Evolutionary conservation across 768 basidiomycete genomes (phyloP).

Genomic region (Daedaleopsis sinensis): DNA sequence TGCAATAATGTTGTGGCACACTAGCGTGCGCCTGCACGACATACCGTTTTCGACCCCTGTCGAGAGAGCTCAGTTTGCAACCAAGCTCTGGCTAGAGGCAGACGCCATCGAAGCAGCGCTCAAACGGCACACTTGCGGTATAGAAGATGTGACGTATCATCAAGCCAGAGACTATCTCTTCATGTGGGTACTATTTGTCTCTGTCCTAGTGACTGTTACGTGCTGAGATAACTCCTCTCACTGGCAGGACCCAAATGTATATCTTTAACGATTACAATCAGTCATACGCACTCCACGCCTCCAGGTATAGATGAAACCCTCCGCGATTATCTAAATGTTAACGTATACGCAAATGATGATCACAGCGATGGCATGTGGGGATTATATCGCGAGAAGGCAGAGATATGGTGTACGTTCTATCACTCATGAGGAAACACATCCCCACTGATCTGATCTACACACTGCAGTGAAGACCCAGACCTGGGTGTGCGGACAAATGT

Average conservation of each 20-base stretch:
- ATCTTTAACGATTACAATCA: slow-evolving; percentile 66
- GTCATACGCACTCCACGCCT: slow-evolving; percentile 60
- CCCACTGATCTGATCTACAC: slow-evolving; percentile 43
- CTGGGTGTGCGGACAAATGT: background rate
- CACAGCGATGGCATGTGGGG: slow-evolving; percentile 19
- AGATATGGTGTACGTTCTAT: slow-evolving; percentile 24
- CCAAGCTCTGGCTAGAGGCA: slow-evolving; percentile 71
- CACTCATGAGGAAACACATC: background rate
- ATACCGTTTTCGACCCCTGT: slow-evolving; percentile 44
- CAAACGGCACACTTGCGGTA: slow-evolving; percentile 62
- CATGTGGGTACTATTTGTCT: slow-evolving; percentile 51
- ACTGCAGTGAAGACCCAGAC: background rate
- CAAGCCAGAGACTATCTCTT: slow-evolving; percentile 76
- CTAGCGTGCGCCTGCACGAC: slow-evolving; percentile 61
- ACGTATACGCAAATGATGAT: background rate
- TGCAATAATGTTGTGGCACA: slow-evolving; percentile 70
- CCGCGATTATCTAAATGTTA: too few species aligned
- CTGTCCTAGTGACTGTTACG: too few species aligned
- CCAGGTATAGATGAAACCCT: slow-evolving; percentile 42
- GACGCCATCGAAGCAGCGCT: slow-evolving; percentile 65
- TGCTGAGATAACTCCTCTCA: too few species aligned
- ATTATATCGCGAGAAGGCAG: slow-evolving; percentile 26
- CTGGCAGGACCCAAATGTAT: slow-evolving; percentile 69
- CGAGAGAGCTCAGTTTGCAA: slow-evolving; percentile 62
- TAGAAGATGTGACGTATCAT: slow-evolving; percentile 68